A percentile compares a stretch with the other conserved stretches of the same genome.
Evolutionary conservation across 2,329 filamentous ascomycete species (phyloP).

Genomic region (Paecilomyces niveus): DNA sequence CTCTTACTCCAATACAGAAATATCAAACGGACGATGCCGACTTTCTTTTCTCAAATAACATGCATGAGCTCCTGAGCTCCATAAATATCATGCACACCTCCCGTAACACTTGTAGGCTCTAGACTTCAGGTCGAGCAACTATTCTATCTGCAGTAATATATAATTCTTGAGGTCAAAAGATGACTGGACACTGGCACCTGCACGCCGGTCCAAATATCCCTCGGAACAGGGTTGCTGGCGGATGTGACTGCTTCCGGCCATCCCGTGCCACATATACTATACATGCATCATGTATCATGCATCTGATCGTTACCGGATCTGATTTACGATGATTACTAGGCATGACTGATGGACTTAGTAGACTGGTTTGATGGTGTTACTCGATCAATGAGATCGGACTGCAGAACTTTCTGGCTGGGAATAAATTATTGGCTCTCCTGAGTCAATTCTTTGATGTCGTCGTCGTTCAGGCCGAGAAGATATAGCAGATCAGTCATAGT

Average conservation of each 20-base stretch:
- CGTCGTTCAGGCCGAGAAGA: constrained; percentile 47
- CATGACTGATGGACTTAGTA: not conserved
- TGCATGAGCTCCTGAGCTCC: too few relatives aligned
- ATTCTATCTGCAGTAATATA: too few relatives aligned
- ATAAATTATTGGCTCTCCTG: constrained; percentile 9
- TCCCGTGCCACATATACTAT: not conserved
- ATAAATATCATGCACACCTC: too few relatives aligned
- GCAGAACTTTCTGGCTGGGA: not conserved
- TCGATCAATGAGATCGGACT: not conserved
- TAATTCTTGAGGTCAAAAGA: too few relatives aligned
- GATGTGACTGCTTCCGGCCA: not conserved
- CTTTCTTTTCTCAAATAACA: too few relatives aligned
- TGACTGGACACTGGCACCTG: not conserved
- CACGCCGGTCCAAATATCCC: not conserved
- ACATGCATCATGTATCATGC: not conserved
- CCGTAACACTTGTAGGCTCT: too few relatives aligned
- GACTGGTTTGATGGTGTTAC: not conserved
- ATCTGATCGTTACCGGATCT: not conserved
- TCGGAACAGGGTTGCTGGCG: not conserved
- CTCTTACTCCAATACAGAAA: too few relatives aligned
- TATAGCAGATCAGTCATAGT: constrained; percentile 53
- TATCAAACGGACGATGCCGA: too few relatives aligned
- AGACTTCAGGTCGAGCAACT: too few relatives aligned
- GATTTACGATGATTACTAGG: not conserved
- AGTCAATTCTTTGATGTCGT: constrained; percentile 42